Base-by-base conservation (phyloP, 73 alveolate species). In the Tetrahymena borealis region DNA sequence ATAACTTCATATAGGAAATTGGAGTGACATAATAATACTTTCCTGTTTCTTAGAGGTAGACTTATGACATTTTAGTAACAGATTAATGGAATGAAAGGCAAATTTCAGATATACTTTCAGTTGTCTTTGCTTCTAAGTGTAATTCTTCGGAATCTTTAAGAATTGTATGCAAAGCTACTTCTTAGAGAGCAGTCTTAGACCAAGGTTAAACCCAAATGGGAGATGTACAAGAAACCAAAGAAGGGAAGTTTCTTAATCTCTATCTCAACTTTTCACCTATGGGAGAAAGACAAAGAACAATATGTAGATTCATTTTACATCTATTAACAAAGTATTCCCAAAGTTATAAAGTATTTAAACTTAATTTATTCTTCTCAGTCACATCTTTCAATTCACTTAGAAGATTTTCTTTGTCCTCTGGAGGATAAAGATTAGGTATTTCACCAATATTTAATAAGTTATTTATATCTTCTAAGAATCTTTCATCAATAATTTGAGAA, bases 151-250 rank as follows among this genome's bases (percentile, higher is more conserved):
- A 32, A 60, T 91, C 91, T 20, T 93, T 91, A 2, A 92, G 91
- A 32, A 95, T 28, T 42, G 94, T 77, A 77, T 94, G 90, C 40
- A 39, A 78, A 38, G 98, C 99, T 0, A 97, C 99, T 91, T 96
- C 95, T 79, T 90, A 91, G 3, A 98, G 93, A 8, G 99, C 99
- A 41, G 96, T 98, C 91, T 96, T 96, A 1, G 99, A 99, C 99
- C 99, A 98, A 39, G 96, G 96, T 40, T 96, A 91, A 94, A 98
- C 97, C 99, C 99, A 98, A 90, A 97, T 97, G 1, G 96, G 97
- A 78, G 98, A 96, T 10, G 99, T 97, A 91, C 99, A 98, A 79
- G 98, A 95, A 38, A 98, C 99, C 36, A 98, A 93, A 32, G 99
- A 95, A n/a, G 99, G 99, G 95, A 96, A 98, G 95, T 96, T 94